Evolutionary conservation across 148 eudicot species (phyloP), one percentile per base, ranked within the genome.

Genomic region (Polygonum maritimum): DNA sequence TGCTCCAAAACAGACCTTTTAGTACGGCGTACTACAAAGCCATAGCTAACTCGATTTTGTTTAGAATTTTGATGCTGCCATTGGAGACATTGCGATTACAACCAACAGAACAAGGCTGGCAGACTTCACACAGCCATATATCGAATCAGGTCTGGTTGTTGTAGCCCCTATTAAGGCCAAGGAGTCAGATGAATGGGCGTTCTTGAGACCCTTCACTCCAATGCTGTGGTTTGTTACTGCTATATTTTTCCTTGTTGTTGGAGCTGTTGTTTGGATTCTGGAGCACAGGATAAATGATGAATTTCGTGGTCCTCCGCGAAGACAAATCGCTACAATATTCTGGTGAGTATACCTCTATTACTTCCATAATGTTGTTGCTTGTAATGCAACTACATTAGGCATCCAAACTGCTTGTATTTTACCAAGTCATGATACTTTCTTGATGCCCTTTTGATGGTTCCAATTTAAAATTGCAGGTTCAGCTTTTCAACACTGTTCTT

Each of bases 81-180:
- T 72, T 72, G 75, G 75, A 72, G 75, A 72, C 75, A 72, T 72
- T 41, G 75, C 75, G 45, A 72, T 72, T 26, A 72, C 75, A 5
- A 72, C 75, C 33, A 72, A 72, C 35, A 72, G 75, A 48, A 72
- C 75, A 44, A 72, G 54, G 54, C 16, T 72, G 33, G 75, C 75
- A 10, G 75, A 72, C 38, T 72, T 72, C 75, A 72, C 75, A 44
- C 75, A 72, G 54, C 75, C 75, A 41, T 72, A 72, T 72, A 72
- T 72, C 12, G 75, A 72, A 72, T 72, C 75, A 1, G 75, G 75
- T 44, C 14, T 72, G 21, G 75, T 72, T 51, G 54, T 72, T 41
- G 75, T 72, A 26, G 75, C 75, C 54, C 26, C 49, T 19, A 15
- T 72, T 26, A 13, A 48, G 33, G 7, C 51, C 16, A 72, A 44